Evolutionary conservation across 164 flowering plant species (phyloP).

Genomic region (Houttuynia cordata): DNA sequence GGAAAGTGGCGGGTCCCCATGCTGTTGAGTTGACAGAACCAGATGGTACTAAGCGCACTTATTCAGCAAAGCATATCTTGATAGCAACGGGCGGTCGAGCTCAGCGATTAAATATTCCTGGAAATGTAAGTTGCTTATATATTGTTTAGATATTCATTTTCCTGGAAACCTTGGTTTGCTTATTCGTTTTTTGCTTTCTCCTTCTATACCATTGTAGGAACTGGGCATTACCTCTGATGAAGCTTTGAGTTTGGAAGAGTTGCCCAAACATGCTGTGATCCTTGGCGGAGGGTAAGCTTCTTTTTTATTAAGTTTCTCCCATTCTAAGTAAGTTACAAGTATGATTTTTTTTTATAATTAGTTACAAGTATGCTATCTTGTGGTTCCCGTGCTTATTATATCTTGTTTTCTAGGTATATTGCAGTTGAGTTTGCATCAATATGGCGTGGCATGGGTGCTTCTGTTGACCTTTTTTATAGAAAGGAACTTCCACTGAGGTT

Average conservation of each 20-base stretch:
- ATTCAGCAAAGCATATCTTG: constrained; percentile 78
- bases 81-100: constrained; percentile 96
- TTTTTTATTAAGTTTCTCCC: background rate
- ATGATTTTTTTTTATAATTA: no score
- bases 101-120: constrained; percentile 62
- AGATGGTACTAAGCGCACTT: constrained; percentile 72
- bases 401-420: constrained; percentile 53
- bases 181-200: background rate
- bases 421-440: constrained; percentile 99
- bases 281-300: constrained; percentile 84
- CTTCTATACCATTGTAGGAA: constrained; percentile 34
- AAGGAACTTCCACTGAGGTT: constrained; percentile 94
- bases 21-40: constrained; percentile 83
- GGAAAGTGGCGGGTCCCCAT: constrained; percentile 70
- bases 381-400: background rate
- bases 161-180: background rate
- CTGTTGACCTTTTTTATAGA: constrained; percentile 72
- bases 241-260: constrained; percentile 93
- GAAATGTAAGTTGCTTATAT: constrained; percentile 35
- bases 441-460: constrained; percentile 91
- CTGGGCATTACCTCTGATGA: constrained; percentile 92
- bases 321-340: background rate
- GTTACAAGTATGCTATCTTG: background rate
- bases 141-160: background rate
- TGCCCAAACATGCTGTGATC: constrained; percentile 76